Percentiles rank a stretch among this genome's conserved stretches.
phyloP scores from a whole-genome alignment of 2,329 filamentous ascomycete species.

The Hypoxylon sp. region DNA sequence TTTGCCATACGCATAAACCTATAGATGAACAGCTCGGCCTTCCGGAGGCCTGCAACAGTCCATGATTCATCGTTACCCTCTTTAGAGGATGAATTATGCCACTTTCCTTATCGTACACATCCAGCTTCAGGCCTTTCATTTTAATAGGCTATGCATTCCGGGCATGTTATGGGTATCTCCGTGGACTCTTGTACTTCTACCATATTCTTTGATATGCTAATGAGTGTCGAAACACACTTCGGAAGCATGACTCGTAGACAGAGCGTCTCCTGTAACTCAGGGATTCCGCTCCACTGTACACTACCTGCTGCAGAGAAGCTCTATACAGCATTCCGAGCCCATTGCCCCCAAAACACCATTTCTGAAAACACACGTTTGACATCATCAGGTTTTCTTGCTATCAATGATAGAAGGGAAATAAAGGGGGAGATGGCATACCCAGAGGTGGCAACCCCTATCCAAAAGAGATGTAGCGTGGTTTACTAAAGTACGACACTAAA shows the following conservation, averaged over 20 bases:
- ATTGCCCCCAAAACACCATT: not conserved
- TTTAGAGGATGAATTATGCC: constrained; percentile 6
- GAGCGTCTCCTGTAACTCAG: not conserved
- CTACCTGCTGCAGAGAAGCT: not conserved
- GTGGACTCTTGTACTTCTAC: not conserved
- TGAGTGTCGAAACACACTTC: not conserved
- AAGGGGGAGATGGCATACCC: too few relatives aligned
- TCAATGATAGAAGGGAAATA: not conserved
- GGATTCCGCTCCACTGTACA: constrained; percentile 1
- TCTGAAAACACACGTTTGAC: not conserved
- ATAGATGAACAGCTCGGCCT: constrained; percentile 18
- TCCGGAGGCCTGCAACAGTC: constrained; percentile 1
- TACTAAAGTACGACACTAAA: not conserved
- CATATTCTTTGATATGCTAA: not conserved
- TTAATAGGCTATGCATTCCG: constrained; percentile 3
- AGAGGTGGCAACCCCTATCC: not conserved
- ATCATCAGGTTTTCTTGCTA: not conserved
- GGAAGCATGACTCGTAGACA: not conserved
- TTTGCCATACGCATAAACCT: constrained; percentile 27
- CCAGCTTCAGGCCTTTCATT: constrained; percentile 5
- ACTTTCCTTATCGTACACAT: constrained; percentile 12
- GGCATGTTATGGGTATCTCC: not conserved
- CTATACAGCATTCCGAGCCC: not conserved
- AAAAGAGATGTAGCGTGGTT: not conserved
- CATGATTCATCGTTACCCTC: constrained; percentile 11